Evolutionary conservation across 768 basidiomycete genomes (phyloP).

Genomic region (Phylloporus rhodoxanthus): DNA sequence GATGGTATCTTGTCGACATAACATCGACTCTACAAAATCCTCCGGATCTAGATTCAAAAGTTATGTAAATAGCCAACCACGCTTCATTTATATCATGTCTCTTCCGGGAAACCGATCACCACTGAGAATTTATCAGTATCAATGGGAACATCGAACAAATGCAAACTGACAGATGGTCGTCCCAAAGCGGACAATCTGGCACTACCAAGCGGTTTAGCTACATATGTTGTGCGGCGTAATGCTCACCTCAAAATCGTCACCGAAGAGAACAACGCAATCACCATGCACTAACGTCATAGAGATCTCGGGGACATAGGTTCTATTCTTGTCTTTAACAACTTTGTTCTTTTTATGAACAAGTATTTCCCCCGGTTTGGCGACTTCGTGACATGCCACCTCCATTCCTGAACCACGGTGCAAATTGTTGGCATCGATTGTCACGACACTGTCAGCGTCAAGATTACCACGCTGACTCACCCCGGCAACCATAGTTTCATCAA

Average conservation of each 20-base stretch:
- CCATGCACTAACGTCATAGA: conserved; percentile 36
- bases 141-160: background rate
- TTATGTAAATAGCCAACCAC: background rate
- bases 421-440: background rate
- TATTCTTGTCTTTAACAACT: conserved; percentile 12
- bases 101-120: conserved; percentile 23
- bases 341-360: conserved; percentile 16
- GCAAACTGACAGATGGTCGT: conserved; percentile 28
- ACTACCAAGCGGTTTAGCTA: conserved; percentile 15
- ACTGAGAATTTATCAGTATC: conserved; percentile 19
- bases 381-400: conserved; percentile 2
- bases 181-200: conserved; percentile 25
- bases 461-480: conserved; percentile 1
- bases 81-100: conserved; percentile 2
- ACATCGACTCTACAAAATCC: conserved; percentile 2
- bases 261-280: conserved; percentile 32
- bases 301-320: conserved; percentile 15
- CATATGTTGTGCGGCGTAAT: background rate
- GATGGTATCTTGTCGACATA: background rate
- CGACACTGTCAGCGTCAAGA: background rate
- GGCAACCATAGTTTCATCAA: background rate
- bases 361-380: background rate
- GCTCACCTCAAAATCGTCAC: conserved; percentile 40
- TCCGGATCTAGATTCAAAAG: background rate
- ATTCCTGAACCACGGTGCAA: background rate